These are phyloP conservation scores for Microdochium bolleyi DNA, from an alignment of 2,329 filamentous ascomycete genomes.

Conservation along the genomic window DNA sequence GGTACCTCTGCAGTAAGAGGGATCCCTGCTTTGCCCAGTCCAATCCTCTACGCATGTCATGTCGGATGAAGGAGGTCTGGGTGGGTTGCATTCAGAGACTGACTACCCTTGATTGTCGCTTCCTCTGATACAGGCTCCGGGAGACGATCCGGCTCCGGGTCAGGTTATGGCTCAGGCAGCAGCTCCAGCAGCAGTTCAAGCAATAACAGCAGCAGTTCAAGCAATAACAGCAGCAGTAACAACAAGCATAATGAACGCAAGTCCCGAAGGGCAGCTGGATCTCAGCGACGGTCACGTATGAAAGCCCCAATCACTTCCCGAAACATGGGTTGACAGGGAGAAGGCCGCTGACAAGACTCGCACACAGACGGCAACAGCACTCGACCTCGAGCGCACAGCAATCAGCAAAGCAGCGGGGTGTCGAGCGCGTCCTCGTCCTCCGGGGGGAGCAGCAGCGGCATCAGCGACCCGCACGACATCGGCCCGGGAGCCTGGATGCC, in stretches of 20 bases:
- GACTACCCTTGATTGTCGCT: neutral
- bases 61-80: neutral
- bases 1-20: neutral
- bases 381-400: neutral
- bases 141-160: neutral
- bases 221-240: neutral
- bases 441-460: neutral
- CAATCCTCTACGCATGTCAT: neutral
- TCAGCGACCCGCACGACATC: neutral
- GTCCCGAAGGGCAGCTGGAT: no score
- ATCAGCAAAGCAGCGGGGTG: neutral
- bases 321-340: no score
- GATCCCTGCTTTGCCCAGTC: neutral
- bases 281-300: no score
- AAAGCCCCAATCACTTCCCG: no score
- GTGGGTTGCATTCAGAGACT: neutral
- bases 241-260: neutral
- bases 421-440: neutral
- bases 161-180: neutral
- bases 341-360: no score
- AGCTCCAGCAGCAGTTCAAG: neutral
- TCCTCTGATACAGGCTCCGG: neutral
- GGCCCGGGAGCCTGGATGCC: no score
- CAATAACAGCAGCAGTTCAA: neutral
- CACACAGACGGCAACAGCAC: neutral